Conservation (phyloP, 306 rosid genomes). For the Datisca glomerata region DNA sequence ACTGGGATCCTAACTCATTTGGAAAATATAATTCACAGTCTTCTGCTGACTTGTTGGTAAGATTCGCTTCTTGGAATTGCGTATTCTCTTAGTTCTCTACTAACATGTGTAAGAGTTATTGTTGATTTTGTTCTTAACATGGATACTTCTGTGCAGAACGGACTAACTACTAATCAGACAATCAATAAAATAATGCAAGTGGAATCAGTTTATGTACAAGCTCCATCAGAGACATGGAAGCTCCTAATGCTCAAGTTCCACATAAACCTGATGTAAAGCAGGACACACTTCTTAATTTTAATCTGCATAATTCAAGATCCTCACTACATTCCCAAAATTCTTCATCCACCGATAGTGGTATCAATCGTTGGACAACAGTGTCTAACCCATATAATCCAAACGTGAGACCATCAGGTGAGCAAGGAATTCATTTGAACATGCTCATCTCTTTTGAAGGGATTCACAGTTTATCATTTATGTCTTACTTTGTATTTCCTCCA, state of each 20-base stretch:
- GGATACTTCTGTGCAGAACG: slow-evolving; percentile 40
- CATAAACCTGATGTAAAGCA: slow-evolving; percentile 24
- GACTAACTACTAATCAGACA: slow-evolving; percentile 43
- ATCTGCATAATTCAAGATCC: slow-evolving; percentile 24
- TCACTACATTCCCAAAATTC: slow-evolving; percentile 15
- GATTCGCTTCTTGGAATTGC: slow-evolving; percentile 7
- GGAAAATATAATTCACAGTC: slow-evolving; percentile 42
- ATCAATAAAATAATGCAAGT: slow-evolving; percentile 23
- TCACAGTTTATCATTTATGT: neutral
- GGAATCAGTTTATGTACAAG: slow-evolving; percentile 39
- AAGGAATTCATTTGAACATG: slow-evolving; percentile 6
- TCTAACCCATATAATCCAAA: slow-evolving; percentile 27
- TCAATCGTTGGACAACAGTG: slow-evolving; percentile 19
- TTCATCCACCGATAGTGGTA: slow-evolving; percentile 17
- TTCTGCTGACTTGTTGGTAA: slow-evolving; percentile 63
- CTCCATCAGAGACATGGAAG: slow-evolving; percentile 33
- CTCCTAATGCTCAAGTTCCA: slow-evolving; percentile 30
- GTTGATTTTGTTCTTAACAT: slow-evolving; percentile 9
- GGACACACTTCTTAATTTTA: slow-evolving; percentile 17
- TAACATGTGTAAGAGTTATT: slow-evolving; percentile 9
- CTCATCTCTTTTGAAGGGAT: slow-evolving; percentile 1
- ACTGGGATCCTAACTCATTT: slow-evolving; percentile 75
- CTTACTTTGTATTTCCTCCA: too few relatives aligned
- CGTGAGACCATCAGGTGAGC: slow-evolving; percentile 45
- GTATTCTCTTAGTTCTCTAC: slow-evolving; percentile 7